Evolutionary conservation across 2,329 filamentous ascomycete genomes (phyloP).

Genomic region (Simplicillium aogashimaense): DNA sequence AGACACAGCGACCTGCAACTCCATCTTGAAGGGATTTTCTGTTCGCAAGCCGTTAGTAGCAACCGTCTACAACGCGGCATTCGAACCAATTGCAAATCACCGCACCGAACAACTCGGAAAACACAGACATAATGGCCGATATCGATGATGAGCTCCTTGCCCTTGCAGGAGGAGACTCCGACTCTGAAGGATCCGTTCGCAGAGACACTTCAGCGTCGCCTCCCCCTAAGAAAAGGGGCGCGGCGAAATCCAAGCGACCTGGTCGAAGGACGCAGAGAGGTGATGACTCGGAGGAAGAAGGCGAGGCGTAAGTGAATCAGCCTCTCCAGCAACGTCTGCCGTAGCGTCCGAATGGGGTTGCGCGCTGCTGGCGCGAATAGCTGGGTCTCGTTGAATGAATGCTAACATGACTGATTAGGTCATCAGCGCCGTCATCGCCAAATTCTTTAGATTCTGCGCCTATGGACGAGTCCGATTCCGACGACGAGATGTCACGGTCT

Average conservation of each 20-base stretch:
- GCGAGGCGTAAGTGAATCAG: conserved; percentile 28
- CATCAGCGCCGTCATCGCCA: conserved; percentile 57
- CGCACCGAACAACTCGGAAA: not conserved
- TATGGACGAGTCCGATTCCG: conserved; percentile 81
- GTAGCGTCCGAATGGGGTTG: not conserved
- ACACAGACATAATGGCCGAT: conserved; percentile 59
- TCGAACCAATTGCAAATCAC: not conserved
- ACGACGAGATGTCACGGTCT: conserved; percentile 34
- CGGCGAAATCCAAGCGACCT: conserved; percentile 30
- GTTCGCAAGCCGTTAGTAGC: too few relatives aligned
- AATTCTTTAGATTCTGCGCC: conserved; percentile 72
- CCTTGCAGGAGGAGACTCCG: conserved; percentile 71
- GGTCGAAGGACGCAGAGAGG: conserved; percentile 27
- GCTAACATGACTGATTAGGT: conserved; percentile 34
- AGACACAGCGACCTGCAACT: too few relatives aligned
- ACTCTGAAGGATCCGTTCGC: conserved; percentile 46
- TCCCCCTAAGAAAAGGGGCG: conserved; percentile 22
- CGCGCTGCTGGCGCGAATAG: not conserved
- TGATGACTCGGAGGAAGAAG: conserved; percentile 54
- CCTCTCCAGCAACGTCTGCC: too few relatives aligned
- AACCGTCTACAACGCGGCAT: too few relatives aligned
- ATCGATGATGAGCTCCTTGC: conserved; percentile 91
- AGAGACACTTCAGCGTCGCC: conserved; percentile 46
- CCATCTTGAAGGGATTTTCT: too few relatives aligned
- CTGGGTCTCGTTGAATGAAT: too few relatives aligned